phyloP scores from a whole-genome alignment of 306 rosid species.

The Dryas alaskensis region DNA sequence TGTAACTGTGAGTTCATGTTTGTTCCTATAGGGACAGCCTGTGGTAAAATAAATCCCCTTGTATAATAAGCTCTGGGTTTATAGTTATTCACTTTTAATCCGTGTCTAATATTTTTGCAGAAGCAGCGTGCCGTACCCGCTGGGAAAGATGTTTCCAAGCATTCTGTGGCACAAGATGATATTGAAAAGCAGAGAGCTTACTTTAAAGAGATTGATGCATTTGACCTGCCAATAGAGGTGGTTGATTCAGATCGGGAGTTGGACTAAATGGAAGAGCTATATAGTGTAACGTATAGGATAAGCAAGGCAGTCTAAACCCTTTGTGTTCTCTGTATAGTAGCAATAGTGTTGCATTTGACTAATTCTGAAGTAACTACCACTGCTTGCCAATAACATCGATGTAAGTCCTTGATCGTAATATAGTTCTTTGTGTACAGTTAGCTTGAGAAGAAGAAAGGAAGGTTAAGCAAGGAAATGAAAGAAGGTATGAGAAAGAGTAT shows the following conservation, averaged over 20 bases:
- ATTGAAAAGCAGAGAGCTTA: conserved; percentile 64
- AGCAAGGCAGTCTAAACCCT: conserved; percentile 19
- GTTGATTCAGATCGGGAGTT: conserved; percentile 46
- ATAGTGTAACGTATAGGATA: background rate
- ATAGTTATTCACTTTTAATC: conserved; percentile 27
- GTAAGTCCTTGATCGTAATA: conserved; percentile 2
- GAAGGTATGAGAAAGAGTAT: background rate
- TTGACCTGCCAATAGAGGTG: conserved; percentile 63
- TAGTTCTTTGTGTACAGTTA: conserved; percentile 6
- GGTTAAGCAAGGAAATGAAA: background rate
- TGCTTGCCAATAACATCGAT: conserved; percentile 15
- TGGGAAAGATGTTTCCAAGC: conserved; percentile 21
- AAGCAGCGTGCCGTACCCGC: conserved; percentile 34
- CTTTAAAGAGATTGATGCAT: conserved; percentile 70
- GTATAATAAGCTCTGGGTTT: background rate
- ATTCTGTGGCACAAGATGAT: conserved; percentile 46
- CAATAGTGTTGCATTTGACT: conserved; percentile 17
- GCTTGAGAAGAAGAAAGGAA: background rate
- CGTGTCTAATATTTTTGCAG: conserved; percentile 37
- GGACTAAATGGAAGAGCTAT: conserved; percentile 36
- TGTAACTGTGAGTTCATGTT: background rate
- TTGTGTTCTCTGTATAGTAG: conserved; percentile 31
- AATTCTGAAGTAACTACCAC: conserved; percentile 18
- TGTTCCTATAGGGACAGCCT: background rate
- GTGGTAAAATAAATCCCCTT: background rate